These are phyloP conservation scores for Candida neerlandica DNA, from an alignment of 1,139 yeast genomes.

Conservation along the genomic window DNA sequence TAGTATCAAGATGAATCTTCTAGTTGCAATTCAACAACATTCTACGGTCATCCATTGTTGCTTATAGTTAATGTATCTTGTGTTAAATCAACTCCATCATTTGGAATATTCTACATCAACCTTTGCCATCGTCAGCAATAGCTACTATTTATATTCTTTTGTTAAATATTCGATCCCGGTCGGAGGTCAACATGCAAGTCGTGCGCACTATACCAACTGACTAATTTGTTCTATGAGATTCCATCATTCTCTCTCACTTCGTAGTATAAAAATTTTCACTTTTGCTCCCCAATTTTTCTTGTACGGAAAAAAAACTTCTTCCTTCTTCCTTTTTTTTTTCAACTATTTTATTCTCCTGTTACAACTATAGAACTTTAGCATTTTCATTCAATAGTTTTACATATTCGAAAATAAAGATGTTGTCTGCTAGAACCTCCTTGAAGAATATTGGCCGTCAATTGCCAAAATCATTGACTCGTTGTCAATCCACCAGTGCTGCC, in stretches of 20 bases:
- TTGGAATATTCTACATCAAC: not conserved
- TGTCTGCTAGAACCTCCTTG: conserved; percentile 48
- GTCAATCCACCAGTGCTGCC: conserved; percentile 51
- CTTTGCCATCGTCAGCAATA: not conserved
- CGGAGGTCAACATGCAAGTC: not conserved
- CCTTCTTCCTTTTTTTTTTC: not conserved
- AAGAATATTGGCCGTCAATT: conserved; percentile 47
- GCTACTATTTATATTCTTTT: not conserved
- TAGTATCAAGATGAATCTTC: too few relatives aligned
- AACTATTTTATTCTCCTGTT: conserved; percentile 1
- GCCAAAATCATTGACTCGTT: conserved; percentile 45
- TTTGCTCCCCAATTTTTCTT: conserved; percentile 6
- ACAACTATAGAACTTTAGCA: not conserved
- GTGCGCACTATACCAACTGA: not conserved
- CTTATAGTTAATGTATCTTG: not conserved
- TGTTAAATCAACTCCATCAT: not conserved
- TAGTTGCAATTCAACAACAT: too few relatives aligned
- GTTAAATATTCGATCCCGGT: not conserved
- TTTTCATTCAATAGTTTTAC: conserved; percentile 2
- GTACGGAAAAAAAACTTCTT: conserved; percentile 1
- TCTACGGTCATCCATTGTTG: not conserved
- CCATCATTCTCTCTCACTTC: conserved; percentile 2
- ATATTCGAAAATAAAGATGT: conserved; percentile 28
- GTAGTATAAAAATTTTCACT: conserved; percentile 10
- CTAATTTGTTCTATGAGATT: conserved; percentile 11